Conservation (phyloP, 352 stramenopile genomes). For the Phytophthora aleatoria region DNA sequence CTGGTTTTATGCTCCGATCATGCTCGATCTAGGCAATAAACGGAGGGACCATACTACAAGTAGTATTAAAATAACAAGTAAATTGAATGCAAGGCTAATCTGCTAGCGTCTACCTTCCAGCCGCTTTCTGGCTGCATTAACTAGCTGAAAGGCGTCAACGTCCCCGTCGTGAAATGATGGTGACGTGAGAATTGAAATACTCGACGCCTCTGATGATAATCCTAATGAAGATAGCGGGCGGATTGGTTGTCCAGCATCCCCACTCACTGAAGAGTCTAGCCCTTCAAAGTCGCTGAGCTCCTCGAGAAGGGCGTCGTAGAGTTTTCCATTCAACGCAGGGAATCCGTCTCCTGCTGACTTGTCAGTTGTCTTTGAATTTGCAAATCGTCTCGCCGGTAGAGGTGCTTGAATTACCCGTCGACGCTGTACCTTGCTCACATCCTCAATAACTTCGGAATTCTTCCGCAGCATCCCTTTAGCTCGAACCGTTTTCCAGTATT, state of each 20-base stretch:
- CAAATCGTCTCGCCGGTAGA: conserved; percentile 18
- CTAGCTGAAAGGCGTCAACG: conserved; percentile 32
- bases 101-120: conserved; percentile 29
- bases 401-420: conserved; percentile 42
- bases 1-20: too few species aligned
- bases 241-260: conserved; percentile 6
- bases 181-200: conserved; percentile 18
- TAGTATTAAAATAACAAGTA: too few species aligned
- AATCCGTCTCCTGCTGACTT: conserved; percentile 27
- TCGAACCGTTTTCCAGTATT: conserved; percentile 49
- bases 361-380: not conserved
- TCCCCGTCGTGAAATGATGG: conserved; percentile 37
- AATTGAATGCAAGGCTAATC: conserved; percentile 4
- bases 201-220: conserved; percentile 14
- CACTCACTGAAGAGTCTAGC: conserved; percentile 11
- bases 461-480: conserved; percentile 54
- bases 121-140: conserved; percentile 46
- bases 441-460: conserved; percentile 40
- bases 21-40: too few species aligned
- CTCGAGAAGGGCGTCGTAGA: conserved; percentile 39
- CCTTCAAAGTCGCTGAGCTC: conserved; percentile 25
- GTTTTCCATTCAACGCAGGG: conserved; percentile 36
- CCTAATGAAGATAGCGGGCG: conserved; percentile 15
- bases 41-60: too few species aligned
- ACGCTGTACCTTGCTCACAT: conserved; percentile 36